Percentiles rank a stretch among this genome's conserved stretches.
Evolutionary conservation across 2,329 filamentous ascomycete species (phyloP).

Genomic region (Apiospora kogelbergensis): DNA sequence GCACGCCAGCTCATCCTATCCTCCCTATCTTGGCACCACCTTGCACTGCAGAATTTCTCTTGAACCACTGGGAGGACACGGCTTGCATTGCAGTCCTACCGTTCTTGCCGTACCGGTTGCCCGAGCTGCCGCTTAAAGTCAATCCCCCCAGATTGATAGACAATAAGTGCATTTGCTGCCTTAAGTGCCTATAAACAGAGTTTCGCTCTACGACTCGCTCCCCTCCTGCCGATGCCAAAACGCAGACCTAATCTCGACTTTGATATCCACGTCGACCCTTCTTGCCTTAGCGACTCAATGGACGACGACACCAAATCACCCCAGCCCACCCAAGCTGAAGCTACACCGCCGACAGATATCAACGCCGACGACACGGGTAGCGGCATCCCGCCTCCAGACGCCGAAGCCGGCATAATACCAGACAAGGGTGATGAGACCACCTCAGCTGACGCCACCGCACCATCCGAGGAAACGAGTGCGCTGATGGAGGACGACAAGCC

Average conservation of each 20-base stretch:
- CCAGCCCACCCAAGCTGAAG: not conserved
- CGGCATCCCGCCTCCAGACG: too few relatives aligned
- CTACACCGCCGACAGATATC: not conserved
- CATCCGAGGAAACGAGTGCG: not conserved
- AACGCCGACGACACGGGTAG: not conserved
- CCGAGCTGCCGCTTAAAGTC: conserved; percentile 21
- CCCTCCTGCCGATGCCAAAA: conserved; percentile 23
- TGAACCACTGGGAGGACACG: not conserved
- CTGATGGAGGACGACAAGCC: not conserved
- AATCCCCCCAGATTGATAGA: conserved; percentile 28
- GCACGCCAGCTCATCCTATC: conserved; percentile 8
- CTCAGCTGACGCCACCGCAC: not conserved
- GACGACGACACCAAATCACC: conserved; percentile 32
- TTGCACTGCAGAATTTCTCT: not conserved
- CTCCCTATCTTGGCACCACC: not conserved
- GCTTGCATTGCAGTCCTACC: not conserved
- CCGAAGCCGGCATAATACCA: conserved; percentile 1
- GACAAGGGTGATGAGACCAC: conserved; percentile 9
- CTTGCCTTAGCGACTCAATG: conserved; percentile 42
- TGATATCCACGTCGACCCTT: conserved; percentile 48
- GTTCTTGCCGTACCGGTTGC: not conserved
- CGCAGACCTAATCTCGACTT: conserved; percentile 41
- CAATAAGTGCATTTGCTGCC: conserved; percentile 1
- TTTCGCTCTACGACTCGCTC: not conserved
- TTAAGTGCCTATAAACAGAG: not conserved